phyloP scores from a whole-genome alignment of 257 asterid genomes.

The Catharanthus roseus region DNA sequence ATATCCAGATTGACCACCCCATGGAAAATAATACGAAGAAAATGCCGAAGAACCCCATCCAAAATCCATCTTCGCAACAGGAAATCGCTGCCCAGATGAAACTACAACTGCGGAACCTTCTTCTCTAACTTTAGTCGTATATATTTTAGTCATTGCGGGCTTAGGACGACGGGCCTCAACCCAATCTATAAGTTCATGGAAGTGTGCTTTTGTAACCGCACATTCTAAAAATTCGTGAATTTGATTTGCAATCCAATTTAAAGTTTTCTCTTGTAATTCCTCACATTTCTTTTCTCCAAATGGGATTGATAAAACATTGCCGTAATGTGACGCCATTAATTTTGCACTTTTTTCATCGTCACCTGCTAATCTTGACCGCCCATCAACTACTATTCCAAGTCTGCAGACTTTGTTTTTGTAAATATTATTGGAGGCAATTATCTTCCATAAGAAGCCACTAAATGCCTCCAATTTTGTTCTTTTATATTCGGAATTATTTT shows the following conservation, averaged over 20 bases:
- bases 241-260: constrained; percentile 42
- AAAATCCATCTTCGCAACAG: constrained; percentile 38
- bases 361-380: constrained; percentile 35
- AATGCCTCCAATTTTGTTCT: constrained; percentile 50
- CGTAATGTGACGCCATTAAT: constrained; percentile 34
- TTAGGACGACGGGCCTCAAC: constrained; percentile 65
- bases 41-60: constrained; percentile 55
- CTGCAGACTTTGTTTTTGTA: constrained; percentile 11
- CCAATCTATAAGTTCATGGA: constrained; percentile 56
- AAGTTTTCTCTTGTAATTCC: constrained; percentile 31
- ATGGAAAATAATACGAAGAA: constrained; percentile 49
- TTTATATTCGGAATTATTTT: not conserved
- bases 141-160: constrained; percentile 34
- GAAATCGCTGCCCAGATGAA: constrained; percentile 48
- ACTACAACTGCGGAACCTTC: constrained; percentile 57
- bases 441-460: constrained; percentile 63
- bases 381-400: constrained; percentile 60
- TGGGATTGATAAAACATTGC: constrained; percentile 59
- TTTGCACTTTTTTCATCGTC: constrained; percentile 21
- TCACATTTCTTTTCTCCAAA: constrained; percentile 38
- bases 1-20: constrained; percentile 59
- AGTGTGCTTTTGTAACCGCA: constrained; percentile 47
- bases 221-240: constrained; percentile 35
- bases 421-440: constrained; percentile 20
- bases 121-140: constrained; percentile 31